These are phyloP conservation scores for Schizonepeta tenuifolia DNA, from an alignment of 257 asterid species.

Conservation along the genomic window DNA sequence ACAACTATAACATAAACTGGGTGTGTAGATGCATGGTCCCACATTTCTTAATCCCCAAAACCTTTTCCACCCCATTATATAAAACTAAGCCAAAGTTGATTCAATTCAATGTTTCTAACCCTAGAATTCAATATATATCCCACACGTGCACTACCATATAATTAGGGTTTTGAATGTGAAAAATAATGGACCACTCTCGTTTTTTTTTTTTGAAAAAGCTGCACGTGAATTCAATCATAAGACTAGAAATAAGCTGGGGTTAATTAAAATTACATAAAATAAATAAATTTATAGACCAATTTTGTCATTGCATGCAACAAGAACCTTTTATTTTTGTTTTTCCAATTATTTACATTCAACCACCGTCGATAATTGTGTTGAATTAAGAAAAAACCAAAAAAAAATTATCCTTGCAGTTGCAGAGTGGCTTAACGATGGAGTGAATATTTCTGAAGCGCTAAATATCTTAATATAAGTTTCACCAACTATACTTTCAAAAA, in stretches of 20 bases:
- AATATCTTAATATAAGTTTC: too few relatives aligned
- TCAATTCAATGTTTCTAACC: constrained; percentile 33
- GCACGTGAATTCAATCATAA: constrained; percentile 41
- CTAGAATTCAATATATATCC: constrained; percentile 35
- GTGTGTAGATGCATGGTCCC: constrained; percentile 36
- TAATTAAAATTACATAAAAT: background rate
- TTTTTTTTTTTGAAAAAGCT: constrained; percentile 13
- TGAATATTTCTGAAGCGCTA: too few relatives aligned
- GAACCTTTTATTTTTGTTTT: background rate
- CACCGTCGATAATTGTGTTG: too few relatives aligned
- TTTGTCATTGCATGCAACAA: background rate
- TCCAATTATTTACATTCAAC: too few relatives aligned
- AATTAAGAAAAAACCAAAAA: too few relatives aligned
- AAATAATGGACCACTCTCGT: constrained; percentile 41
- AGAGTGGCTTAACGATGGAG: too few relatives aligned
- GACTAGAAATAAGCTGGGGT: background rate
- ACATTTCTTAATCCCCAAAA: constrained; percentile 27
- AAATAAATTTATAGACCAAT: background rate
- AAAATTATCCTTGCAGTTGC: too few relatives aligned
- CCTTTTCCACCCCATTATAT: constrained; percentile 33
- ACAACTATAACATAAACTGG: background rate
- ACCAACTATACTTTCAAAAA: too few relatives aligned
- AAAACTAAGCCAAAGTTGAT: constrained; percentile 22
- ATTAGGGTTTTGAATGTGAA: constrained; percentile 37
- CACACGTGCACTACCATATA: constrained; percentile 40